A percentile compares a stretch with the other conserved stretches of the same genome.
phyloP scores from a whole-genome alignment of 805 yeast species.

The Candida tallmaniae region DNA sequence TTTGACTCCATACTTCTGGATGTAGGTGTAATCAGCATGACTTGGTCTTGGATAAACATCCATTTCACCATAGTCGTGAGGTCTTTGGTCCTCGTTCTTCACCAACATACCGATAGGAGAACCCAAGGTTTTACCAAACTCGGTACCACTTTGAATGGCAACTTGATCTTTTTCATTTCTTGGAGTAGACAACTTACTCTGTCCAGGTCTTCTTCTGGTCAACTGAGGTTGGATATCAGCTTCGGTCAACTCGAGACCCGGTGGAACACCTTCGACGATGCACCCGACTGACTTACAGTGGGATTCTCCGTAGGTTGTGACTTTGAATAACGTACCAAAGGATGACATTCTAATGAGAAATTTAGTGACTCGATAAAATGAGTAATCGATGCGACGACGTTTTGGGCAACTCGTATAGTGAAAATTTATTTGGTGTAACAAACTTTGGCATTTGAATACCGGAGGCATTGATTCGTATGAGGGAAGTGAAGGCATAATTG shows the following conservation, averaged over 20 bases:
- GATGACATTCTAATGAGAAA: no score
- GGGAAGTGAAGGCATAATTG: no score
- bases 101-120: slow-evolving; percentile 95
- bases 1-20: slow-evolving; percentile 85
- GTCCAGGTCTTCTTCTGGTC: slow-evolving; percentile 97
- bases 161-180: slow-evolving; percentile 93
- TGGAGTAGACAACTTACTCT: slow-evolving; percentile 87
- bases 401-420: no score
- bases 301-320: slow-evolving; percentile 97
- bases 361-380: no score
- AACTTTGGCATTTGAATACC: no score
- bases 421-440: no score
- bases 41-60: slow-evolving; percentile 96
- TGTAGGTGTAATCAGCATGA: slow-evolving; percentile 94
- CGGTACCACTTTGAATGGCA: slow-evolving; percentile 92
- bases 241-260: slow-evolving; percentile 82
- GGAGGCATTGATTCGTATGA: no score
- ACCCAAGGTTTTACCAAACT: slow-evolving; percentile 84
- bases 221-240: slow-evolving; percentile 92
- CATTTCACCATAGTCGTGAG: slow-evolving; percentile 92
- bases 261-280: slow-evolving; percentile 97
- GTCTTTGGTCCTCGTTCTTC: slow-evolving; percentile 92
- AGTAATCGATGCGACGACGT: no score
- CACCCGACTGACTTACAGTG: slow-evolving; percentile 98
- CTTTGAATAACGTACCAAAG: slow-evolving; percentile 45